Evolutionary conservation across 495 filamentous ascomycete species (phyloP).

Genomic region (Penicillium taxi): DNA sequence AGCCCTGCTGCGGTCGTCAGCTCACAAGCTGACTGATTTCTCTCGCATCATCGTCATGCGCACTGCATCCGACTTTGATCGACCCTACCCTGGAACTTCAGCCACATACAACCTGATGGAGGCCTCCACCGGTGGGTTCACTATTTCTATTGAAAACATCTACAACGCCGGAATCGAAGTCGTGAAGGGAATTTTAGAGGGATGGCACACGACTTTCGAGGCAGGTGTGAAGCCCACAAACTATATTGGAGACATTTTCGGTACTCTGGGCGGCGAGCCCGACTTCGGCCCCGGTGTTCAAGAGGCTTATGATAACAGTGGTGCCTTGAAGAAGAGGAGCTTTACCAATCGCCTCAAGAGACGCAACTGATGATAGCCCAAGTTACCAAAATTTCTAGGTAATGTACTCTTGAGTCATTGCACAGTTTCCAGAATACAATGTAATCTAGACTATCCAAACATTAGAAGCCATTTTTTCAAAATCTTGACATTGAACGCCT

Average conservation of each 20-base stretch:
- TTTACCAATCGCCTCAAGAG: slow-evolving; percentile 5
- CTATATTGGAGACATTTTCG: slow-evolving; percentile 68
- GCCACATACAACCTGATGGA: slow-evolving; percentile 51
- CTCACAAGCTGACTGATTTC: slow-evolving; percentile 54
- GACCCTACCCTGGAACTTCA: slow-evolving; percentile 50
- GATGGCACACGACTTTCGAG: slow-evolving; percentile 52
- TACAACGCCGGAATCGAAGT: slow-evolving; percentile 60
- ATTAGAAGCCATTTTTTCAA: no score
- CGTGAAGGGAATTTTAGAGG: slow-evolving; percentile 53
- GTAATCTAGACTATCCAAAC: no score
- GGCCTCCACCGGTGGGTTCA: slow-evolving; percentile 51
- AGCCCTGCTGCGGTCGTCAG: slow-evolving; percentile 53
- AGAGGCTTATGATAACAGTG: slow-evolving; percentile 19
- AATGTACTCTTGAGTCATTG: no score
- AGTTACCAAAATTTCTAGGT: no score
- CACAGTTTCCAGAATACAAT: no score
- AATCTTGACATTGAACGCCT: not conserved
- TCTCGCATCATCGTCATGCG: slow-evolving; percentile 64
- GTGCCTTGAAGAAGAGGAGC: slow-evolving; percentile 24
- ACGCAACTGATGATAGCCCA: slow-evolving; percentile 7
- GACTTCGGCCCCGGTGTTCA: slow-evolving; percentile 55
- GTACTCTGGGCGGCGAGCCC: slow-evolving; percentile 54
- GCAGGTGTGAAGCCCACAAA: slow-evolving; percentile 54
- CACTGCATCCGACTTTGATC: slow-evolving; percentile 65
- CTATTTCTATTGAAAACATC: slow-evolving; percentile 53